Base-by-base conservation (phyloP, 1,139 yeast genomes). In the Geotrichum citri-aurantii region DNA sequence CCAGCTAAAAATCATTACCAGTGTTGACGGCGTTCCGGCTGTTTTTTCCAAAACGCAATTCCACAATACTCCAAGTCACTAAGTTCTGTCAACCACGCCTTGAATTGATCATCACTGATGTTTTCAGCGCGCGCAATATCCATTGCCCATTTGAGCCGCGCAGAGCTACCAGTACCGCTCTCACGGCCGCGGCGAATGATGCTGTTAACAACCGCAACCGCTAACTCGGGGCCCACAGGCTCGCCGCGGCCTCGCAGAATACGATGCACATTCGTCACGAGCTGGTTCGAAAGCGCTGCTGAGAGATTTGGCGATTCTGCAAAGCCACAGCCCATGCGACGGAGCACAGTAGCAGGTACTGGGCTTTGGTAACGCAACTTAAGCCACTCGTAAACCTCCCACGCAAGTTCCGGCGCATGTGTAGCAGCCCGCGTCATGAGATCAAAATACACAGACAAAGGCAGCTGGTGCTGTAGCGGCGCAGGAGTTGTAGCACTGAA, bases 81-180 rank as follows among this genome's bases (percentile, higher is more conserved):
- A 21, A 59, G 26, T 14, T 54, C 52, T 17, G 17, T 31, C n/a
- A 59, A 29, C 67, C 67, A 65, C 12, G 37, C 53, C 4, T 58
- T 55, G 14, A 62, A 48, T 24, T 50, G 52, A n/a, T 40, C 48
- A 14, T 58, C 60, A 4, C 63, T 37, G n/a, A 65, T 66, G 8
- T 58, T 52, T 52, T 64, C 65, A 12, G 50, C 53, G 44, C 55
- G 61, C 1, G 68, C 68, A 40, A 65, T 31, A n/a, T 60, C 59
- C 23, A 65, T 52, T 14, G 67, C 67, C 67, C 67, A 65, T 26
- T 54, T 33, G 17, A 65, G 60, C 21, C 68, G 56, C 31, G 54
- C 56, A 14, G 62, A 56, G 44, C 66, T 62, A 3, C 68, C 68
- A 47, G 60, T 50, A 10, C 63, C 62, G 5, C 19, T 44, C 14